These are phyloP conservation scores for Wickerhamomyces bovis DNA, from an alignment of 805 yeast genomes.

Conservation along the genomic window DNA sequence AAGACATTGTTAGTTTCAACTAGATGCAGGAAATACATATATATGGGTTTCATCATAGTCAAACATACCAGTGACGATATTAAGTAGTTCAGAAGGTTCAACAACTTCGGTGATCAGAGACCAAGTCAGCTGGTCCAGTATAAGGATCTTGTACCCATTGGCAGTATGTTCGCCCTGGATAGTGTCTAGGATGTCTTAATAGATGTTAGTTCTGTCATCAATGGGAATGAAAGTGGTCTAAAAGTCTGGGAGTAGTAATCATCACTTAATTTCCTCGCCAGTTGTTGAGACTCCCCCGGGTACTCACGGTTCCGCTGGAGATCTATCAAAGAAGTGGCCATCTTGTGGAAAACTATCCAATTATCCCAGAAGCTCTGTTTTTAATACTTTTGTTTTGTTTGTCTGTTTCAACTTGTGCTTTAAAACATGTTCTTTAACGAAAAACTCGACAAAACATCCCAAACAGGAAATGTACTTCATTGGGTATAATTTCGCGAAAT, in stretches of 20 bases:
- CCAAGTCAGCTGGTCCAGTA: slow-evolving; percentile 54
- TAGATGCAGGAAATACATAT: neutral
- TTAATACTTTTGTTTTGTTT: too few species aligned
- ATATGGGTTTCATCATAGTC: neutral
- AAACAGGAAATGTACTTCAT: neutral
- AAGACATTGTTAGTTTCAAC: neutral
- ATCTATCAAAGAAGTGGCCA: slow-evolving; percentile 32
- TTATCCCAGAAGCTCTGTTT: too few species aligned
- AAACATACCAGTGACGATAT: slow-evolving; percentile 39
- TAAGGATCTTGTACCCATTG: slow-evolving; percentile 42
- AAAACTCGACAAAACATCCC: neutral
- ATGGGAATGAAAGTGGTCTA: neutral
- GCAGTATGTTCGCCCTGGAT: slow-evolving; percentile 37
- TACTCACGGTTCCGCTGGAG: slow-evolving; percentile 29
- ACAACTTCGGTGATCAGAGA: slow-evolving; percentile 42
- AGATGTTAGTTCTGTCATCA: neutral
- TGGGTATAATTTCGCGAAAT: too few species aligned
- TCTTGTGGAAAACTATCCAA: too few species aligned
- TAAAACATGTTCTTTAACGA: too few species aligned
- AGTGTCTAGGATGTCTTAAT: slow-evolving; percentile 27
- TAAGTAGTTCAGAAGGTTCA: slow-evolving; percentile 40
- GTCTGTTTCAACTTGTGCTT: neutral
- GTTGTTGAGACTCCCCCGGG: too few species aligned
- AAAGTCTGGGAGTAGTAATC: neutral
- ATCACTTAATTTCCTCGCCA: too few species aligned